phyloP scores from a whole-genome alignment of 345 rosid species.

The Barbarea vulgaris region DNA sequence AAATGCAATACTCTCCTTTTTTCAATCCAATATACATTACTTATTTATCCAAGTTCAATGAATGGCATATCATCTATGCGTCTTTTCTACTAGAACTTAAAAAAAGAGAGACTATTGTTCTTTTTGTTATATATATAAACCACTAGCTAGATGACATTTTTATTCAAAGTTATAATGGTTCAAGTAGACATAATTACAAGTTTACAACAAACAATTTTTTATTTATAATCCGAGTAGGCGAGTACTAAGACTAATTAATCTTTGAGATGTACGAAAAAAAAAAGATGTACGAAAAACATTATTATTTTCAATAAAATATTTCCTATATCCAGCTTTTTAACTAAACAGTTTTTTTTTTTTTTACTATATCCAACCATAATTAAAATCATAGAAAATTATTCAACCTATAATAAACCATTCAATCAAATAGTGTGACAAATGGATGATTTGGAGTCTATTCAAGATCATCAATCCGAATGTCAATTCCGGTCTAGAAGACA shows the following conservation, averaged over 20 bases:
- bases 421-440: background rate
- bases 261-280: background rate
- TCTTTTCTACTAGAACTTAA: background rate
- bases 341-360: too few relatives aligned
- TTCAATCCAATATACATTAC: background rate
- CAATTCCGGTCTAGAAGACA: background rate
- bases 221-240: background rate
- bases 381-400: background rate
- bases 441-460: background rate
- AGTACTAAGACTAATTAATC: background rate
- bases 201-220: background rate
- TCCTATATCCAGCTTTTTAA: background rate
- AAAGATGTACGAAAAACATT: too few relatives aligned
- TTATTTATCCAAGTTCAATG: conserved; percentile 14
- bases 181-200: conserved; percentile 2
- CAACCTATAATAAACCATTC: background rate
- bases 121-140: background rate
- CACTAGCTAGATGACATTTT: background rate
- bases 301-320: background rate
- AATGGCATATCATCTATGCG: conserved; percentile 15
- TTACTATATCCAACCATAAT: background rate
- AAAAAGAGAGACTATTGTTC: background rate
- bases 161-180: conserved; percentile 2
- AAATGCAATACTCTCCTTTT: background rate
- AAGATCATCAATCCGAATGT: conserved; percentile 4